Evolutionary conservation across 2,329 filamentous ascomycete genomes (phyloP), one percentile per base, ranked within the genome.

Genomic region (Westerdykella ornata): DNA sequence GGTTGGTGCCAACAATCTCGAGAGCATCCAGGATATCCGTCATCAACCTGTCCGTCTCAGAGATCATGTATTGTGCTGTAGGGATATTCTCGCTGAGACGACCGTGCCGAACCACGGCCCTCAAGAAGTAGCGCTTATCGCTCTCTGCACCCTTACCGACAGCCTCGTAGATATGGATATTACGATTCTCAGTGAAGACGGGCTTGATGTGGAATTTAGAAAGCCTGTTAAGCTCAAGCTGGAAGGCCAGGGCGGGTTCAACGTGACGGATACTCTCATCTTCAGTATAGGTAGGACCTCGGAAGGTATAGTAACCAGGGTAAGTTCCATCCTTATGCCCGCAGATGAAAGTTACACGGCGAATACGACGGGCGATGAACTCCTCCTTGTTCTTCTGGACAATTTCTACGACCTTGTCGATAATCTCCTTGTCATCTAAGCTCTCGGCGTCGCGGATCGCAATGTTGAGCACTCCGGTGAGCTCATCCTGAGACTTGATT

Each of bases 1-100:
- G 94, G 74, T 96, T 97, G 77, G 95, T 96, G 63, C 92, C 92
- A 62, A 96, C 94, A 57, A 98, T 96, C 76, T 98, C 92, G 44
- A 98, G 76, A 34, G 92, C 92, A 63, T 98, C 92, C 39, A 97
- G 81, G 60, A 98, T 97, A 64, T 98, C 92, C 65, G 88, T 97
- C 78, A 98, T 89, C 56, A 97, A 77, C 49, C 92, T 84, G 62
- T 98, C 90, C 30, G 90, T 89, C 73, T 98, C 92, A 1, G 89
- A 96, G 56, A 95, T 94, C 65, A 98, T 80, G 71, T 98, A 98
- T 70, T 98, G 92, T 1, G 88, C 88, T n/a, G 90, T 97, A 29
- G 92, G 89, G 47, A 98, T 97, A 69, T 97, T 90, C 61, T 98
- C 92, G 55, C 90, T 84, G 41, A 98, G 82, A 63, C 90, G 86